Base-by-base conservation (phyloP, 2,329 filamentous ascomycete genomes). In the Stromatinia cepivora region DNA sequence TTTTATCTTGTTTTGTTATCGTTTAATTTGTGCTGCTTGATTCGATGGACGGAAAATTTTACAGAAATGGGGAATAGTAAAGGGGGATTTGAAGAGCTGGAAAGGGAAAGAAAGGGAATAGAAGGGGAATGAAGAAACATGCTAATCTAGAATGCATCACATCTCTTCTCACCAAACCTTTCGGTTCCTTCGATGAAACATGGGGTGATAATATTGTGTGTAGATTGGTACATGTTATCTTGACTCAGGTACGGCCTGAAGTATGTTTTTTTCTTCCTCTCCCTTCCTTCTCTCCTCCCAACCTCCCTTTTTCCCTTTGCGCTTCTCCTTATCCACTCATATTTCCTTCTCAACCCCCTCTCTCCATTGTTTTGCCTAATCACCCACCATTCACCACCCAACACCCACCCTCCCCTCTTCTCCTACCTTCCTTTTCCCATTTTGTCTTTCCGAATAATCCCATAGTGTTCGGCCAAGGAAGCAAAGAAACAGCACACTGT, bases 191-290 rank as follows among this genome's bases (percentile, higher is more conserved):
- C 66, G 80, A 82, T 65, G 79, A 82, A 70, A 78, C 79, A 0
- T 83, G 81, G 80, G 81, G 80, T 13, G 81, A 83, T 70, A 82
- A 82, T 64, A 73, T 83, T 11, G 80, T 80, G 36, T 83, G 81
- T 72, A 75, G 81, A 3, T 77, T 75, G 10, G 80, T 83, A 53
- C 81, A 83, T 71, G 69, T 82, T 36, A 75, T 82, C 28, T 75
- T 83, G 10, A 66, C 70, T 4, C 42, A 45, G 4, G 64, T 71
- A n/a, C 57, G 63, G 48, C 31, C 31, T 6, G 61, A 64, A 42
- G 61, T 64, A 36, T 50, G 46, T 42, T 31, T 36, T 34, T 10
- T 17, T 7, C 4, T 28, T 64, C 1, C 5, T 20, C 10, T 2
- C 0, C 53, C 28, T 4, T 22, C 34, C 0, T 34, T 34, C 2